phyloP scores from a whole-genome alignment of 2,329 filamentous ascomycete species.

The Tolypocladium album region DNA sequence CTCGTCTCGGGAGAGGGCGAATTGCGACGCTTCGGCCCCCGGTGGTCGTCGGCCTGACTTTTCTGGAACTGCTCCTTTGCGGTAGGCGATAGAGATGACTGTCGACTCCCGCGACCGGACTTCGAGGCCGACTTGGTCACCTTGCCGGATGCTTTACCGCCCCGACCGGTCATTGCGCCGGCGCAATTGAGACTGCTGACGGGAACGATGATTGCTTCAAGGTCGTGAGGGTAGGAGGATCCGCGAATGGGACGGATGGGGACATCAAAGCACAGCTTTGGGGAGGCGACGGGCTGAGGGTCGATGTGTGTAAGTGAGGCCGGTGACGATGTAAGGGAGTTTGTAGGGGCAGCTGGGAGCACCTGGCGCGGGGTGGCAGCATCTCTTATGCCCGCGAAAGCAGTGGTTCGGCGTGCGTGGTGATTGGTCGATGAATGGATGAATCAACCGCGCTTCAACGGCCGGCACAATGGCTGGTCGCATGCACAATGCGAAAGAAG shows the following conservation, averaged over 20 bases:
- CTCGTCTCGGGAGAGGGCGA: not conserved
- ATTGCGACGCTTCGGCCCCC: not conserved
- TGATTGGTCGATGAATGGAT: not conserved
- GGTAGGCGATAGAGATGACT: not conserved
- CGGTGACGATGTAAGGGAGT: not conserved
- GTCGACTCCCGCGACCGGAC: not conserved
- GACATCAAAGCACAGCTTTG: not conserved
- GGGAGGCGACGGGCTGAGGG: not conserved
- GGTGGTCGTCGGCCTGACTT: not conserved
- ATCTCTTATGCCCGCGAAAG: not conserved
- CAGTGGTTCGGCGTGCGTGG: not conserved
- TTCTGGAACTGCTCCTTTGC: not conserved
- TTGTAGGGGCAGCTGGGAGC: slow-evolving; percentile 10
- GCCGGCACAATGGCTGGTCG: not conserved
- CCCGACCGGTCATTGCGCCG: not conserved
- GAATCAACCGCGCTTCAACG: not conserved
- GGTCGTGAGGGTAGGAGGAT: not conserved
- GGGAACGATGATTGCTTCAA: not conserved
- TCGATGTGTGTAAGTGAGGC: not conserved
- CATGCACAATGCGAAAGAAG: not conserved
- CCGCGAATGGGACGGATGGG: not conserved
- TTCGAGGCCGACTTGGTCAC: not conserved
- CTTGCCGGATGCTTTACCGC: not conserved
- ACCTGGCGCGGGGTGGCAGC: slow-evolving; percentile 5
- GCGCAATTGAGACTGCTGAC: not conserved